Conservation (phyloP, 768 basidiomycete species). For the Auricularia sp. region DNA sequence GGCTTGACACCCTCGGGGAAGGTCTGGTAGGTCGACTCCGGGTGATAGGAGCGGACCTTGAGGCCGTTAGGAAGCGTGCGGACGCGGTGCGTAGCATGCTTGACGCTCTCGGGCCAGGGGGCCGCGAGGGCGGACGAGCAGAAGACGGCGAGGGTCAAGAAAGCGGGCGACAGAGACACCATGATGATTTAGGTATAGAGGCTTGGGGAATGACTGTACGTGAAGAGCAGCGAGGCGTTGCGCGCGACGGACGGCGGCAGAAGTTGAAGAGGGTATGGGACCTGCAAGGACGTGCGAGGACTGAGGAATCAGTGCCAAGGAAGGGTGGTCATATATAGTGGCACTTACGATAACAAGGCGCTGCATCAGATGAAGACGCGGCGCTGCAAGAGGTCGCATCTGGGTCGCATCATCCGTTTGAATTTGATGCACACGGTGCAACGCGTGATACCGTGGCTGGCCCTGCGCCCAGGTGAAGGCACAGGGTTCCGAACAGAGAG, state of each 20-base stretch:
- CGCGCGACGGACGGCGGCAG: neutral
- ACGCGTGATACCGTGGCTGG: neutral
- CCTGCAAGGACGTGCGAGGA: neutral
- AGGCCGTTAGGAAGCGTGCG: constrained; percentile 5
- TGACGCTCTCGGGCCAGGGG: neutral
- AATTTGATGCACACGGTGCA: too few species aligned
- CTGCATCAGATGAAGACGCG: too few species aligned
- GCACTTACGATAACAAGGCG: too few species aligned
- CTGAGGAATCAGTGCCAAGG: neutral
- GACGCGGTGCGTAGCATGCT: constrained; percentile 5
- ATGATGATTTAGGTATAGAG: neutral
- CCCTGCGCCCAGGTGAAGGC: too few species aligned
- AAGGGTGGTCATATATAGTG: too few species aligned
- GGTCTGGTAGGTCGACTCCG: constrained; percentile 4
- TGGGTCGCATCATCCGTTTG: too few species aligned
- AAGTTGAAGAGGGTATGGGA: neutral
- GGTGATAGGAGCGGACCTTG: constrained; percentile 5
- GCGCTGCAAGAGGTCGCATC: too few species aligned
- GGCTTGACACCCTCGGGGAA: constrained; percentile 6
- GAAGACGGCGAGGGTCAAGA: constrained; percentile 4
- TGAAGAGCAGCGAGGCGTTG: neutral
- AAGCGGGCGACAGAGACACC: neutral
- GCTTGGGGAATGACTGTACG: neutral
- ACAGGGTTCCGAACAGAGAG: too few species aligned
- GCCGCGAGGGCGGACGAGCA: constrained; percentile 7